phyloP scores from a whole-genome alignment of 208 protist genomes.

The Naegleria gruberi region DNA sequence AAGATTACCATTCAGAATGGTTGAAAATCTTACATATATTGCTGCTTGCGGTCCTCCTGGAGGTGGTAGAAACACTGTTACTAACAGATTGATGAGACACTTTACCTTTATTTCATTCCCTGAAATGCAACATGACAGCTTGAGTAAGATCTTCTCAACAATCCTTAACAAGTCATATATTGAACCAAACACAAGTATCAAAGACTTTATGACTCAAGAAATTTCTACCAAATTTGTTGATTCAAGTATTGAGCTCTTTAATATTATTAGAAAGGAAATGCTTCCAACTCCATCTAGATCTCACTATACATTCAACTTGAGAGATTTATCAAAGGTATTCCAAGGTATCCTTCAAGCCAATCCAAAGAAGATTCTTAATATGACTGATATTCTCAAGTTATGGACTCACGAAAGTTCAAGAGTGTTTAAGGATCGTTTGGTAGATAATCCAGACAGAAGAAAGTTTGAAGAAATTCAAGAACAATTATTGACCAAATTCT shows the following conservation, averaged over 20 bases:
- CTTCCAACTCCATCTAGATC: conserved; percentile 90
- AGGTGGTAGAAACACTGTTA: conserved; percentile 88
- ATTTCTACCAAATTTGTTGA: conserved; percentile 64
- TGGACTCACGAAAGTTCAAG: conserved; percentile 89
- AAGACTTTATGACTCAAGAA: background rate
- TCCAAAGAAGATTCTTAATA: conserved; percentile 49
- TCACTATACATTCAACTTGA: conserved; percentile 99
- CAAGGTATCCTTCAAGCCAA: conserved; percentile 82
- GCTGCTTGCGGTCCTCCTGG: conserved; percentile 92
- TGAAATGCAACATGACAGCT: conserved; percentile 84
- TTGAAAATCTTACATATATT: conserved; percentile 85
- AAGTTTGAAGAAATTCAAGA: conserved; percentile 80
- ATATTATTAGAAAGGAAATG: conserved; percentile 76
- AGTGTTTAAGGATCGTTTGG: conserved; percentile 79
- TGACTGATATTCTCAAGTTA: conserved; percentile 62
- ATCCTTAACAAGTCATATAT: conserved; percentile 76
- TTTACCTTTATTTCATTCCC: conserved; percentile 95
- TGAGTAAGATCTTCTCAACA: conserved; percentile 86
- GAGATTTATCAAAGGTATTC: conserved; percentile 92
- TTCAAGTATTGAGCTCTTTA: conserved; percentile 89
- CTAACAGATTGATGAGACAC: conserved; percentile 90
- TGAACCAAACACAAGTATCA: conserved; percentile 57
- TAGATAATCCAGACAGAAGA: conserved; percentile 64
- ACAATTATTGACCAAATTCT: conserved; percentile 61
- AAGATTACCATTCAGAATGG: conserved; percentile 78